phyloP scores from a whole-genome alignment of 2,329 filamentous ascomycete species.

The Fusarium napiforme region DNA sequence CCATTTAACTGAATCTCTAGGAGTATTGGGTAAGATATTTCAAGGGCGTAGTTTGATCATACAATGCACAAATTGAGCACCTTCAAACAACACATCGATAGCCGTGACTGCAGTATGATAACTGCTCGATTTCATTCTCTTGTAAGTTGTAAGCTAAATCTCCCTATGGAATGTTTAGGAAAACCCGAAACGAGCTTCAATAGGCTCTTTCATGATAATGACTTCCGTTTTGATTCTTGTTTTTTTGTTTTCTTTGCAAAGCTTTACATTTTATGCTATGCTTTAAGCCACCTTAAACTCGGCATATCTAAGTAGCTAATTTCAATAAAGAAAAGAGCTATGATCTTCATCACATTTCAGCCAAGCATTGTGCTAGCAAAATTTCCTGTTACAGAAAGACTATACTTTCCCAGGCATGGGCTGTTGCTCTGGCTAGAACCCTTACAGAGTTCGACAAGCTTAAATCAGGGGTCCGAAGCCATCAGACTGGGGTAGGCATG shows the following conservation, averaged over 20 bases:
- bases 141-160: too few species aligned
- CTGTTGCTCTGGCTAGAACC: too few species aligned
- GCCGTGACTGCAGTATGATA: not conserved
- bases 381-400: too few species aligned
- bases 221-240: not conserved
- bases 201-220: not conserved
- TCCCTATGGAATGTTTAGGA: not conserved
- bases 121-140: too few species aligned
- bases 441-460: too few species aligned
- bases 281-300: not conserved
- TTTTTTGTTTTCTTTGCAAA: not conserved
- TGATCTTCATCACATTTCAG: not conserved
- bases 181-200: not conserved
- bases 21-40: not conserved
- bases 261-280: not conserved
- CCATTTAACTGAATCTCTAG: not conserved
- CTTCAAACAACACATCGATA: not conserved
- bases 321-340: not conserved
- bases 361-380: too few species aligned
- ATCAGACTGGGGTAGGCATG: too few species aligned
- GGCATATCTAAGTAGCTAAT: too few species aligned
- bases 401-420: too few species aligned
- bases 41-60: not conserved
- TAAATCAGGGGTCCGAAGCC: too few species aligned
- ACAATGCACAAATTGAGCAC: not conserved